Base-by-base conservation (phyloP, 345 rosid genomes). In the Eutrema japonicum region DNA sequence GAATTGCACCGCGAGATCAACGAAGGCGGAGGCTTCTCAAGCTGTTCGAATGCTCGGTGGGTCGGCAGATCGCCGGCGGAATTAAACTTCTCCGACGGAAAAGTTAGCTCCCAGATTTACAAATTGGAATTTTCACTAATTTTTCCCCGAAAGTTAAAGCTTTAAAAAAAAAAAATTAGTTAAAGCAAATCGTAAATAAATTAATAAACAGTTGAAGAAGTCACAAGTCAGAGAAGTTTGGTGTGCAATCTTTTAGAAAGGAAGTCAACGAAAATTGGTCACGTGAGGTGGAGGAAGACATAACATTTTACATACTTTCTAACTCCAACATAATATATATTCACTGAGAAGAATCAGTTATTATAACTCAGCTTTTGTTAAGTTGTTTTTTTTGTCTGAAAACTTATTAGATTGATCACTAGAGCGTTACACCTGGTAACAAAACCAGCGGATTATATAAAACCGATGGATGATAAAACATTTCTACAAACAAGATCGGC, bases 21-120 rank as follows among this genome's bases (percentile, higher is more conserved):
- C 38, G 33, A 33, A 41, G n/a, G 18, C 3, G 0, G 37, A 49
- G 26, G 55, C 22, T 61, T 27, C 50, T 40, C 35, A 2, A 22
- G 48, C 35, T 26, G 35, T 2, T 26, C 2, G 37, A 13, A 0
- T 68, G 12, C 5, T 42, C 33, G 22, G 63, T 50, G 62, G 48
- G 55, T 61, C 7, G 37, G 60, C 13, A 46, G 48, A 3, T 66
- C 68, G 43, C 68, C 73, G 78, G 62, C 68, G 47, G 6, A 46
- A 49, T 33, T 2, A 13, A 66, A 40, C 33, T 22, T 32, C 64
- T 51, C 74, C 64, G 64, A 11, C 50, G 64, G 16, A 4, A 4
- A 43, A 42, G 38, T 14, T 11, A 68, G 68, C 72, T 60, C 64
- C 5, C 63, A 60, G 69, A 75, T 68, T 66, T 68, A 75, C 74